Evolutionary conservation across 2,329 filamentous ascomycete genomes (phyloP).

Genomic region (Fusarium sarcochroum): DNA sequence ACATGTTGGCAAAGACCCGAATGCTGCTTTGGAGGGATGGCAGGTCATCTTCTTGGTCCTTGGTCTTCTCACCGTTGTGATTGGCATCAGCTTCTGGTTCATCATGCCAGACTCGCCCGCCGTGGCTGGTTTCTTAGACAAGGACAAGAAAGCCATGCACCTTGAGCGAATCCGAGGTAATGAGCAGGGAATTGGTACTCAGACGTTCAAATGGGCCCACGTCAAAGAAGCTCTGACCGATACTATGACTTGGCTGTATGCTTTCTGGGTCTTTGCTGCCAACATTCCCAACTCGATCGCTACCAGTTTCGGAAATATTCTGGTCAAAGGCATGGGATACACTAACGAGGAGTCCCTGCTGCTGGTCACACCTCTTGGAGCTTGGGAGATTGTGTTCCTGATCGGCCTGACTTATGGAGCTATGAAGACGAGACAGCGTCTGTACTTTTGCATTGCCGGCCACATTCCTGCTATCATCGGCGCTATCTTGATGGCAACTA

Average conservation of each 20-base stretch:
- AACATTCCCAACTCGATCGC: conserved; percentile 41
- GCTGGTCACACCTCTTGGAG: conserved; percentile 1
- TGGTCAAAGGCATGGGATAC: conserved; percentile 7
- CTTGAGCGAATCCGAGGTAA: conserved; percentile 9
- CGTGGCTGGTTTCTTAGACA: background rate
- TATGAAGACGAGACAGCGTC: conserved; percentile 1
- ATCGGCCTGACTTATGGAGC: conserved; percentile 4
- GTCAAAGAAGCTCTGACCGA: conserved; percentile 36
- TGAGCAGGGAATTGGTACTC: conserved; percentile 5
- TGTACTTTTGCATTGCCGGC: background rate
- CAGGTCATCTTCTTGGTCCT: conserved; percentile 6
- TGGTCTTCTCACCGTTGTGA: conserved; percentile 1
- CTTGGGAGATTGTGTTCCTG: conserved; percentile 9
- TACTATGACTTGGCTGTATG: conserved; percentile 40
- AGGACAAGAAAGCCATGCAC: conserved; percentile 8
- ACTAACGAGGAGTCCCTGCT: conserved; percentile 4
- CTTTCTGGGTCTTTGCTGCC: conserved; percentile 42
- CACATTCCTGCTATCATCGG: conserved; percentile 35
- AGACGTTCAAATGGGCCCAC: conserved; percentile 39
- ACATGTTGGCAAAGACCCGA: conserved; percentile 34
- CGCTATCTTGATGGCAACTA: conserved; percentile 41
- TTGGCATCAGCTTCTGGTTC: conserved; percentile 4
- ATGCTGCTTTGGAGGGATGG: conserved; percentile 4
- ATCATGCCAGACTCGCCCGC: conserved; percentile 4
- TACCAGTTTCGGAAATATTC: conserved; percentile 7